These are phyloP conservation scores for Millerozyma acaciae DNA, from an alignment of 805 yeast genomes.

Conservation along the genomic window DNA sequence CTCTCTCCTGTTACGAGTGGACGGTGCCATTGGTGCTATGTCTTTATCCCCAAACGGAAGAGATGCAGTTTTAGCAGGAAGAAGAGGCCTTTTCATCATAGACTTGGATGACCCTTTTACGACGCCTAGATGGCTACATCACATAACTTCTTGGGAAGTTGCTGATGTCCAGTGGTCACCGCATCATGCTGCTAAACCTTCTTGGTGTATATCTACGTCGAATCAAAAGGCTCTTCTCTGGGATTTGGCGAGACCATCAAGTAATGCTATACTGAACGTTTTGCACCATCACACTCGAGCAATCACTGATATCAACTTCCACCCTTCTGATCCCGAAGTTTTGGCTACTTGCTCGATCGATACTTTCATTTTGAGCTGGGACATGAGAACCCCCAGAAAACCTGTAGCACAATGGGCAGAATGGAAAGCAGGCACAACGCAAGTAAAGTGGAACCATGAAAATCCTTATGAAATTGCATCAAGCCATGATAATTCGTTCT, in stretches of 20 bases:
- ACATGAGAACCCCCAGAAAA: slow-evolving; percentile 70
- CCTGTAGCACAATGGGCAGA: slow-evolving; percentile 84
- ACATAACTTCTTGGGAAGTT: slow-evolving; percentile 94
- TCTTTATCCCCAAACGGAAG: slow-evolving; percentile 85
- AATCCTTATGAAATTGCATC: slow-evolving; percentile 79
- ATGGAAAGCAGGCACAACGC: slow-evolving; percentile 93
- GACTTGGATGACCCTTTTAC: slow-evolving; percentile 94
- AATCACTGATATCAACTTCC: slow-evolving; percentile 92
- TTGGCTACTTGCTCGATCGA: slow-evolving; percentile 93
- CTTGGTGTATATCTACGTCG: slow-evolving; percentile 91
- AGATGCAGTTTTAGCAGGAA: slow-evolving; percentile 87
- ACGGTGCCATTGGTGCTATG: slow-evolving; percentile 89
- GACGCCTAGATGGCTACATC: slow-evolving; percentile 91
- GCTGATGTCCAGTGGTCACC: slow-evolving; percentile 99
- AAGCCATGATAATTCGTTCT: slow-evolving; percentile 75
- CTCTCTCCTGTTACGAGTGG: slow-evolving; percentile 78
- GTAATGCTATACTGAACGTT: slow-evolving; percentile 77
- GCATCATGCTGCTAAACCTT: slow-evolving; percentile 68
- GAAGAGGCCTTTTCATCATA: slow-evolving; percentile 78
- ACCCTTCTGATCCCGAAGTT: slow-evolving; percentile 78
- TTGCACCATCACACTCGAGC: slow-evolving; percentile 90
- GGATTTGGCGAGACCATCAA: slow-evolving; percentile 74
- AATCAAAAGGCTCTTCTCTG: slow-evolving; percentile 94
- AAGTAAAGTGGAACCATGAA: slow-evolving; percentile 86
- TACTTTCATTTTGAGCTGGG: slow-evolving; percentile 86